Evolutionary conservation across 345 rosid genomes (phyloP), one percentile per base, ranked within the genome.

Genomic region (Aethionema arabicum): DNA sequence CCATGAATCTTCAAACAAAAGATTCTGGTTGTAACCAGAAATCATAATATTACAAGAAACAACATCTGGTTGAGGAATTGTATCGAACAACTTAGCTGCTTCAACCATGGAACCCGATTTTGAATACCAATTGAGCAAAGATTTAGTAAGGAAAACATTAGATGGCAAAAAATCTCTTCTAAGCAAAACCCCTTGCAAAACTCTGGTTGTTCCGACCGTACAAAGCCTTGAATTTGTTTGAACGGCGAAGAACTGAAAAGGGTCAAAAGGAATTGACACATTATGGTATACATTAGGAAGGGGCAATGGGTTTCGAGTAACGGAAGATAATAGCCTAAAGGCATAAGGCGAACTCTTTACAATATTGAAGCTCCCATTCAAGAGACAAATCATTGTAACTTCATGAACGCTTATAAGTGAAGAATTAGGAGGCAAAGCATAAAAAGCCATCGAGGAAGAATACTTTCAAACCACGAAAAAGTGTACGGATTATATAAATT

Each of bases 21-120:
- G 54, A 29, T 54, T 72, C 30, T 61, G 39, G 68, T 74, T 82
- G 52, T 61, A 84, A 36, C 91, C 84, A 1, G 87, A 82, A 33
- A 86, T 77, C 70, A 84, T 69, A 32, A 71, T 76, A 43, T 86
- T 89, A 85, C 91, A 89, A 21, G 89, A 82, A 55, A 83, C 58
- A 49, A 67, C 74, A 61, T 74, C 80, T 72, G 78, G 74, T 11
- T 76, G 63, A 74, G 87, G 75, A 72, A 77, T 81, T 80, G 59
- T 40, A 50, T 78, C 95, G 49, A 89, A 89, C 83, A 89, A 2
- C 72, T 84, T 83, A 42, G 76, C 66, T n/a, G 95, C 89, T 21
- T 73, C 58, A 6, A 41, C 52, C 74, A 73, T 52, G 2, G 79
- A 80, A 52, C 76, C 72, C 32, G 77, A 77, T 39, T 76, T 74